A percentile compares a stretch with the other conserved stretches of the same genome.
Conservation (phyloP, 164 flowering plant genomes). For the Tinospora cordifolia region DNA sequence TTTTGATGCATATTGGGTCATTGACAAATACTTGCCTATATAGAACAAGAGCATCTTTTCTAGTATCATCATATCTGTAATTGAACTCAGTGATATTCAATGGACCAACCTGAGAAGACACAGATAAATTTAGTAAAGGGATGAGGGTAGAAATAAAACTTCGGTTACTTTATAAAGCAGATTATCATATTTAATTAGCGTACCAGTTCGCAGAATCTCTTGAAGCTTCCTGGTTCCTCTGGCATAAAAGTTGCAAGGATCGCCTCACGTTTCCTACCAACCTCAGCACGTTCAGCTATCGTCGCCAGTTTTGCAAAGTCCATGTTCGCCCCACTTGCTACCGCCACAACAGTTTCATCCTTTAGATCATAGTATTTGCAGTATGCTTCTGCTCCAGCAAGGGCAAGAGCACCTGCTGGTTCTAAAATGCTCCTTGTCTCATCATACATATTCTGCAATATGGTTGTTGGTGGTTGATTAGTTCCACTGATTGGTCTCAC, state of each 20-base stretch:
- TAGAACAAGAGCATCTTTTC: conserved; percentile 63
- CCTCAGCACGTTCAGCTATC: conserved; percentile 94
- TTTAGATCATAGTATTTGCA: conserved; percentile 85
- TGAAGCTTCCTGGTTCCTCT: conserved; percentile 80
- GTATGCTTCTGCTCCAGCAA: conserved; percentile 99
- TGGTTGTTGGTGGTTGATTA: too few species aligned
- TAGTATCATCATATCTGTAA: conserved; percentile 52
- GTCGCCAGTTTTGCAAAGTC: conserved; percentile 84
- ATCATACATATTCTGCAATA: conserved; percentile 89
- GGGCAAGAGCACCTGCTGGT: conserved; percentile 96
- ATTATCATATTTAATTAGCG: conserved; percentile 10
- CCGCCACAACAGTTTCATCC: conserved; percentile 72
- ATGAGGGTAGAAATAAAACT: not conserved
- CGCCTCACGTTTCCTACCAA: conserved; percentile 91
- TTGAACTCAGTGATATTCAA: conserved; percentile 92
- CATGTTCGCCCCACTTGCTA: conserved; percentile 98
- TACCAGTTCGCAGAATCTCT: conserved; percentile 64
- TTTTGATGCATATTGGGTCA: not conserved
- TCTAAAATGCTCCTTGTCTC: conserved; percentile 95
- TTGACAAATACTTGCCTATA: conserved; percentile 52
- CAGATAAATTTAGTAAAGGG: conserved; percentile 4
- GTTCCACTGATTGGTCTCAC: too few species aligned
- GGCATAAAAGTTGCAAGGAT: conserved; percentile 84
- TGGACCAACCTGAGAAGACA: conserved; percentile 61
- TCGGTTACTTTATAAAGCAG: not conserved